Evolutionary conservation across 176 grass and related monocot species (phyloP), one percentile per base, ranked within the genome.

Genomic region (Tuctoria greenei): DNA sequence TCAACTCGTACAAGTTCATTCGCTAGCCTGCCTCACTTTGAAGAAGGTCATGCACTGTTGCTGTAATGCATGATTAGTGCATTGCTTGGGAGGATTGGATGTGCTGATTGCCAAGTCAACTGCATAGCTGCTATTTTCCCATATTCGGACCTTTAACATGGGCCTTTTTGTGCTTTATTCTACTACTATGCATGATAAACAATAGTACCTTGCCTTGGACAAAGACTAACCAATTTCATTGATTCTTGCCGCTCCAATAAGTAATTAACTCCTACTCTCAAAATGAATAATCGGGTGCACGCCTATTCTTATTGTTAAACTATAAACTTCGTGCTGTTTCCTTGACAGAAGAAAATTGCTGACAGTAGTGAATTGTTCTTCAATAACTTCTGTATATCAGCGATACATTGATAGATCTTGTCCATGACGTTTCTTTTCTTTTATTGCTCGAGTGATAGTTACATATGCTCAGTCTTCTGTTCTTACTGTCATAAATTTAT

Each of bases 181-280:
- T 47, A 38, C 39, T 18, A 65, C 28, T 74, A 31, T 31, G 42
- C 41, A 51, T 25, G 31, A 67, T 55, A 17, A 43, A 13, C 40
- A 60, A 42, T 4, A 52, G 16, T 8, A 20, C 69, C 11, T 42
- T 74, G 50, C 25, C 18, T 85, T 80, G 76, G 52, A 68, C 57
- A 79, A 21, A 54, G 40, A 5, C 45, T 11, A 67, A 9, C 23
- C 8, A 24, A 1, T 39, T 54, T 54, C 18, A 28, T 38, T 64
- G n/a, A 6, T 31, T 56, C 5, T 20, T 6, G 4, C 2, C 16
- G 16, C n/a, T 72, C 0, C 2, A 47, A 59, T 6, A 80, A 44
- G 12, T 14, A 16, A 68, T 8, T 43, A 16, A 68, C 12, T 43
- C 23, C 15, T 18, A 59, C 55, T 17, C 27, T 72, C 13, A 43